Percentiles rank a stretch among this genome's conserved stretches.
Evolutionary conservation across 352 stramenopile species (phyloP).

Genomic region (Pythium myriotylum): DNA sequence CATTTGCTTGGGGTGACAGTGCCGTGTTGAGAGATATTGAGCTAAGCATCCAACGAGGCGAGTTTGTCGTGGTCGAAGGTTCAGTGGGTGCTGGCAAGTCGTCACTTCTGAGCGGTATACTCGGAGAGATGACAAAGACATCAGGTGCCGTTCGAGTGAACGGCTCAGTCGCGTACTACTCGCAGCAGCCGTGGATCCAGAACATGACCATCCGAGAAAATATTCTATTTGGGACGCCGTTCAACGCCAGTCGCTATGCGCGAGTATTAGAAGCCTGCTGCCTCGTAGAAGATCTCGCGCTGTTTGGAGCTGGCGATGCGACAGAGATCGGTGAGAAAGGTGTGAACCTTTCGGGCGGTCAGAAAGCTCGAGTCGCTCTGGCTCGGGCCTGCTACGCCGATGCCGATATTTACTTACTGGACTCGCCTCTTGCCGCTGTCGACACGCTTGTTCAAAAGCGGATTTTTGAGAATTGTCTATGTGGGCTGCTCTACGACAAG

Average conservation of each 20-base stretch:
- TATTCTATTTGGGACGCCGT: slow-evolving; percentile 85
- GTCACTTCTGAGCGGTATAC: slow-evolving; percentile 33
- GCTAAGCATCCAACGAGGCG: slow-evolving; percentile 29
- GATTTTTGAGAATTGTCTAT: slow-evolving; percentile 61
- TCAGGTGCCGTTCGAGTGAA: not conserved
- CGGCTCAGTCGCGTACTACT: slow-evolving; percentile 49
- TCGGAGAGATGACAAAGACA: slow-evolving; percentile 76
- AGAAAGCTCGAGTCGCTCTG: slow-evolving; percentile 70
- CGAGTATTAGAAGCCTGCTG: slow-evolving; percentile 64
- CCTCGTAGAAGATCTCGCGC: slow-evolving; percentile 72
- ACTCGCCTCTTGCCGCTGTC: slow-evolving; percentile 90
- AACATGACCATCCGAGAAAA: slow-evolving; percentile 92
- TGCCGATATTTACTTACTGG: slow-evolving; percentile 74
- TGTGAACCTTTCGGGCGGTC: slow-evolving; percentile 90
- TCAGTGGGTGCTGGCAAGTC: slow-evolving; percentile 40
- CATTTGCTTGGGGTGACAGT: slow-evolving; percentile 30
- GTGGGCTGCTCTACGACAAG: slow-evolving; percentile 22
- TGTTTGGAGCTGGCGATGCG: slow-evolving; percentile 79
- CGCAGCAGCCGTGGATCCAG: slow-evolving; percentile 88
- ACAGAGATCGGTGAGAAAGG: slow-evolving; percentile 94
- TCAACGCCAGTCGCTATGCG: slow-evolving; percentile 35
- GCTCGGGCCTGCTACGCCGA: slow-evolving; percentile 55
- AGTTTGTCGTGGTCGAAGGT: slow-evolving; percentile 39
- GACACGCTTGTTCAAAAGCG: slow-evolving; percentile 90
- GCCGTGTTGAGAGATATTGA: slow-evolving; percentile 28